Conservation (phyloP, 2,329 filamentous ascomycete genomes). For the Sporothrix pallida region DNA sequence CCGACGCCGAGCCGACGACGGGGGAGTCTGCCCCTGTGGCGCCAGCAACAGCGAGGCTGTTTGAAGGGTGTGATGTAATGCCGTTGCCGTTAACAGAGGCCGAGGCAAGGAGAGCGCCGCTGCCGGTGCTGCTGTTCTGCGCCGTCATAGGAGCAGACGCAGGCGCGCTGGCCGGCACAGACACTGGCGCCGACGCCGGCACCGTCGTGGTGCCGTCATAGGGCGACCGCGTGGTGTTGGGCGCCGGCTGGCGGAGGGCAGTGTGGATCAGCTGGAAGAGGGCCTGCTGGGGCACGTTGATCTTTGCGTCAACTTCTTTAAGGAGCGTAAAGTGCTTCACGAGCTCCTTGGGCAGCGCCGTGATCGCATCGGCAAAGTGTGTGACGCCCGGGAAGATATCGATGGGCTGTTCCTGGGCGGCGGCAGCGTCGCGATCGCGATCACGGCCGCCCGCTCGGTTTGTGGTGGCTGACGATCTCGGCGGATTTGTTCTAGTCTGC, state of each 20-base stretch:
- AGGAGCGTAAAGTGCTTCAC: conserved; percentile 94
- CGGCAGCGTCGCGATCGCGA: conserved; percentile 50
- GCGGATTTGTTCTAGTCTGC: conserved; percentile 59
- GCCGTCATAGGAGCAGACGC: conserved; percentile 56
- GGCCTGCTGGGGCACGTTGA: conserved; percentile 83
- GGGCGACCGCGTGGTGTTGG: conserved; percentile 51
- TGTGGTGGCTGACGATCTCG: conserved; percentile 58
- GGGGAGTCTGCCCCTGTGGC: not conserved
- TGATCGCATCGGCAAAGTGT: conserved; percentile 88
- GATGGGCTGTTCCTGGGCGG: conserved; percentile 63
- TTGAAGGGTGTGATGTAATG: conserved; percentile 9
- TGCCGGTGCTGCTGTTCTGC: conserved; percentile 56
- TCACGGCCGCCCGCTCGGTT: conserved; percentile 44
- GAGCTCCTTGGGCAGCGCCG: conserved; percentile 90
- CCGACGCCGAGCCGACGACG: conserved; percentile 33
- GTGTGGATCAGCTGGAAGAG: conserved; percentile 76
- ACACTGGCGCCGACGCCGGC: conserved; percentile 45
- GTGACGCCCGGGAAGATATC: conserved; percentile 71
- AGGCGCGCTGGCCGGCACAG: conserved; percentile 45
- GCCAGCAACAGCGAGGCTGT: not conserved
- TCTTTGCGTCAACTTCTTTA: conserved; percentile 97
- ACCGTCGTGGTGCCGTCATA: conserved; percentile 51
- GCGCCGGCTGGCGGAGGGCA: conserved; percentile 59
- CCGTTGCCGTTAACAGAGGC: conserved; percentile 41
- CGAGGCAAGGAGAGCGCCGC: conserved; percentile 34